Base-by-base conservation (phyloP, 345 rosid species). In the Turritis glabra region DNA sequence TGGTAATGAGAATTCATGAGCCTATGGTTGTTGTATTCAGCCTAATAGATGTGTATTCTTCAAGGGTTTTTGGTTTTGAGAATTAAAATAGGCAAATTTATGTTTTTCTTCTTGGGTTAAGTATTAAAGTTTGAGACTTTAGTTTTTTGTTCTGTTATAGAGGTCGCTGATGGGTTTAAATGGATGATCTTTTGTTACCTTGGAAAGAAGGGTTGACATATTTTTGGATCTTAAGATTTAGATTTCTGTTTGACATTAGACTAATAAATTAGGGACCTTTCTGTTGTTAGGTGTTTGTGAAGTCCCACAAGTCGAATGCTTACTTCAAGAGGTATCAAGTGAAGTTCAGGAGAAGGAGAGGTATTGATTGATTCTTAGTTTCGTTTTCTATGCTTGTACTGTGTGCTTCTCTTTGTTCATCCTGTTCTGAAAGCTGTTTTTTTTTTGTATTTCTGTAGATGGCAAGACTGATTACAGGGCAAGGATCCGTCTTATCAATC, bases 401-500 rank as follows among this genome's bases (percentile, higher is more conserved):
- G 41, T 37, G 15, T 14, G 46, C 46, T 40, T 40, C 46, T 59
- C 46, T 35, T 35, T 59, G 11, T 19, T 37, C 4, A 37, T 10
- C 40, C 4, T 37, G 40, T 37, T 37, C 52, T 62, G 15, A 43
- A 3, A 15, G 10, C 26, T 41, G 35, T n/a, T 61, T 15, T 40
- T 61, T 15, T 40, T 40, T 62, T 5, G 9, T 41, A n/a, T 25
- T 70, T 8, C 0, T 8, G 37, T 21, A 92, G 97, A 69, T 72
- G 97, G 97, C 11, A 92, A 92, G 87, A 92, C 97, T 3, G 97
- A 92, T 73, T 92, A 92, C 53, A 78, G 96, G 30, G 96, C 96
- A 7, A 86, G 97, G 67, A 92, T 72, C 17, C 76, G 76, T 61
- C 76, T 72, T 1, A 72, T 61, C 8, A 72, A 72, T 9, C 76